Base-by-base conservation (phyloP, 768 basidiomycete genomes). In the Pisolithus microcarpus region DNA sequence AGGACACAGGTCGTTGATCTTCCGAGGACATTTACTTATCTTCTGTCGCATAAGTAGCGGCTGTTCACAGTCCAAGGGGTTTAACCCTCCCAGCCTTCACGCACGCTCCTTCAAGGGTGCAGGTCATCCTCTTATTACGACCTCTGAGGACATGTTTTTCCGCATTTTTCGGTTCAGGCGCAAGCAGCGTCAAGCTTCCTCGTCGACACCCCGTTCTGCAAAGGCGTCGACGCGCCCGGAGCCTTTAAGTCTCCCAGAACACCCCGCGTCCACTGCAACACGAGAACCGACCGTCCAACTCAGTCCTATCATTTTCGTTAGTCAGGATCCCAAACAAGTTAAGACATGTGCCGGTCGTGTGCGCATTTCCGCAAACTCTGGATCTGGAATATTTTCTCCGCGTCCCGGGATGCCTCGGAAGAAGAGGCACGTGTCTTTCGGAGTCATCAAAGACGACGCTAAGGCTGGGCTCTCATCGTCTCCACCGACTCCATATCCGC, bases 241-340 rank as follows among this genome's bases (percentile, higher is more conserved):
- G 24, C 43, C 43, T 26, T 28, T 30, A 19, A 44, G 7, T n/a
- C 13, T 28, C 9, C 15, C n/a, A 15, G 43, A 46, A 19, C 36
- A 38, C 10, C 9, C 19, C 18, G 23, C 30, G 30, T 26, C 26
- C 53, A 21, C 34, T 30, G 46, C 37, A 49, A 18, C 36, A 13
- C 26, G 28, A 2, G 18, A 6, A 16, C 10, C 34, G 5, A 42
- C 43, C 31, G 47, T 15, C 48, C 23, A 48, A 3, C 48, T 36
- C 0, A 23, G 43, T 16, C 45, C 61, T 6, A 39, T 53, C 38
- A 39, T 59, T 18, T 34, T 64, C 45, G 58, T 64, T 39, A 56
- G 37, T 13, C 51, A 5, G 21, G 53, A 48, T n/a, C 21, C 38
- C 9, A 16, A 18, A 13, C 26, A 42, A 3, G 28, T 30, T 3